Evolutionary conservation across 169 alveolate genomes (phyloP), one percentile per base, ranked within the genome.

Genomic region (Babesia sp.): DNA sequence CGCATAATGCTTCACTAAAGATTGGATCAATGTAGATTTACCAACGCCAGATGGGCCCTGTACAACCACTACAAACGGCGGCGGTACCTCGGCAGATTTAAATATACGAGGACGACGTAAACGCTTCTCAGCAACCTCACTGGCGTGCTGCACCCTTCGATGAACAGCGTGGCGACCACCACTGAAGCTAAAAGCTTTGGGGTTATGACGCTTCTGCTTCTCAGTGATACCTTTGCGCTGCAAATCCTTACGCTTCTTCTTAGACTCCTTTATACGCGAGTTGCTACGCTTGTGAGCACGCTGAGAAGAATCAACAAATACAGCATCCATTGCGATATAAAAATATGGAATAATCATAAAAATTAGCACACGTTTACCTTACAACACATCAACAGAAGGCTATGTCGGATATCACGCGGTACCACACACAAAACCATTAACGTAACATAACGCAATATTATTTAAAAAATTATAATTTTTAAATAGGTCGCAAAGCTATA

Each of bases 11-110:
- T 95, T 94, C 29, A 97, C 99, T 44, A 98, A 85, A 6, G 99
- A 96, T 76, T 96, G 96, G 34, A 98, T 96, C 34, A 98, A 84
- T 20, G 99, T 97, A 24, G 99, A 89, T 88, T 98, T 98, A 3
- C 99, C 99, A 36, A 82, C 90, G 68, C 95, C 94, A 46, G 92
- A 71, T 0, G 99, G 96, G 11, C 99, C 99, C 75, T 97, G 98
- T 31, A 97, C 96, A 26, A 93, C 98, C 41, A 83, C 98, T 86
- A 84, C 83, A 29, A 90, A 66, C 3, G 98, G 98, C 33, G 96
- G 94, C 14, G 92, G 93, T 37, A 85, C 91, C 57, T 90, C 92
- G 6, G 96, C 93, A n/a, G 83, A 88, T 73, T 94, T 93, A 71
- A 88, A 92, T 28, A 91, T 66, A 44, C 88, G 86, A 8, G 88